phyloP scores from a whole-genome alignment of 2,329 filamentous ascomycete genomes.

The Exophiala mesophila region DNA sequence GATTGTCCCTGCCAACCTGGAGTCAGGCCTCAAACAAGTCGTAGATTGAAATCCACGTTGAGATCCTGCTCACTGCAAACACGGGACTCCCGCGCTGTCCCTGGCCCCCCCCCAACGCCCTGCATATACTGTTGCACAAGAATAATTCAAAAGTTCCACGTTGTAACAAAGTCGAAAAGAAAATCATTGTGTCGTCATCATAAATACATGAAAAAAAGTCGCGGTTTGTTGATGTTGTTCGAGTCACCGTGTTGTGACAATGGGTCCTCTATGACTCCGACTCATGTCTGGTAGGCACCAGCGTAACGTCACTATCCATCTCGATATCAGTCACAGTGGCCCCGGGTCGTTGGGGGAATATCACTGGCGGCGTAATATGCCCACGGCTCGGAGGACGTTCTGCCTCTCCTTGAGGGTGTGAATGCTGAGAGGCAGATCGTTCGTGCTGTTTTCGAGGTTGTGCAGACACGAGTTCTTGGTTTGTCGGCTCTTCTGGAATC shows the following conservation, averaged over 20 bases:
- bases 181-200: constrained; percentile 14
- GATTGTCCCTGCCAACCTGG: too few species aligned
- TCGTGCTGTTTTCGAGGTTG: constrained; percentile 25
- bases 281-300: constrained; percentile 15
- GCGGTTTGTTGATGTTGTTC: not conserved
- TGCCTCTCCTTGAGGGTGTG: constrained; percentile 25
- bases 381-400: constrained; percentile 19
- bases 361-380: constrained; percentile 48
- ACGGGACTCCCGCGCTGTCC: too few species aligned
- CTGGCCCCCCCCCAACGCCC: constrained; percentile 25
- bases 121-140: constrained; percentile 22
- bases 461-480: constrained; percentile 14
- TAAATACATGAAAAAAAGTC: constrained; percentile 13
- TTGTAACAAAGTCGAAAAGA: constrained; percentile 13
- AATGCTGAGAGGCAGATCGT: constrained; percentile 27
- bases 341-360: constrained; percentile 45
- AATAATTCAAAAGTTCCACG: constrained; percentile 16
- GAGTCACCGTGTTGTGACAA: too few species aligned
- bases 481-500: constrained; percentile 27
- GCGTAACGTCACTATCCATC: constrained; percentile 31
- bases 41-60: too few species aligned
- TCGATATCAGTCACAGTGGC: constrained; percentile 36
- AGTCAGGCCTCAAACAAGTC: too few species aligned
- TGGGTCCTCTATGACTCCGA: too few species aligned
- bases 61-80: too few species aligned